Conservation (phyloP, 2,329 filamentous ascomycete species). For the Penicillium brasilianum region DNA sequence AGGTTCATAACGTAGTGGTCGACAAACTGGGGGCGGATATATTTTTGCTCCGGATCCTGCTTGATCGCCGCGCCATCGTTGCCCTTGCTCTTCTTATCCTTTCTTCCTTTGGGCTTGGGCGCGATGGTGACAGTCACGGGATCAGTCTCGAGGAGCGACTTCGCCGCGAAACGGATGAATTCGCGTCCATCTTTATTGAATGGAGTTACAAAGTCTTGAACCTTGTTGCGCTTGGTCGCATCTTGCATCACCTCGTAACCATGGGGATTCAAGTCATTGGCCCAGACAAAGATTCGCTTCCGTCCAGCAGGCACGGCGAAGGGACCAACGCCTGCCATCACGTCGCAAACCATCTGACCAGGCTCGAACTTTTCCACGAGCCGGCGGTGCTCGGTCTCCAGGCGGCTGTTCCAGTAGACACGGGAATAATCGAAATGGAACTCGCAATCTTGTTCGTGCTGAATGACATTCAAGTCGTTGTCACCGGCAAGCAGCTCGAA, state of each 20-base stretch:
- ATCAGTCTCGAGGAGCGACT: conserved; percentile 52
- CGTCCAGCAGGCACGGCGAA: conserved; percentile 92
- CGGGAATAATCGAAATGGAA: conserved; percentile 94
- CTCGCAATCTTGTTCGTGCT: conserved; percentile 80
- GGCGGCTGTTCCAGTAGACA: conserved; percentile 96
- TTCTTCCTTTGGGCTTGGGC: conserved; percentile 44
- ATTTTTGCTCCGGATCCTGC: conserved; percentile 35
- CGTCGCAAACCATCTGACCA: conserved; percentile 89
- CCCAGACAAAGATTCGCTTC: conserved; percentile 90
- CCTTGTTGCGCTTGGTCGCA: conserved; percentile 79
- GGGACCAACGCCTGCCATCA: conserved; percentile 96
- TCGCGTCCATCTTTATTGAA: conserved; percentile 81
- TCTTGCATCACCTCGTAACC: conserved; percentile 74
- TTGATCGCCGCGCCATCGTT: conserved; percentile 36
- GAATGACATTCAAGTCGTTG: conserved; percentile 80
- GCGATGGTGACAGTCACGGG: conserved; percentile 61
- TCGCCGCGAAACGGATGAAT: conserved; percentile 76
- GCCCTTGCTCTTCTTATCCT: conserved; percentile 30
- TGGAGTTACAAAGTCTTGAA: conserved; percentile 72
- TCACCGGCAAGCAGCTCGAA: conserved; percentile 88
- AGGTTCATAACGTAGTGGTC: conserved; percentile 99
- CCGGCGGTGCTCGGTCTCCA: conserved; percentile 86
- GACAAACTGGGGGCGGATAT: conserved; percentile 68
- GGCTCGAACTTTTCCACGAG: conserved; percentile 76
- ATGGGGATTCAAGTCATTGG: conserved; percentile 95